phyloP scores from a whole-genome alignment of 2,329 filamentous ascomycete genomes.

The Cephalotrichum gorgonifer region DNA sequence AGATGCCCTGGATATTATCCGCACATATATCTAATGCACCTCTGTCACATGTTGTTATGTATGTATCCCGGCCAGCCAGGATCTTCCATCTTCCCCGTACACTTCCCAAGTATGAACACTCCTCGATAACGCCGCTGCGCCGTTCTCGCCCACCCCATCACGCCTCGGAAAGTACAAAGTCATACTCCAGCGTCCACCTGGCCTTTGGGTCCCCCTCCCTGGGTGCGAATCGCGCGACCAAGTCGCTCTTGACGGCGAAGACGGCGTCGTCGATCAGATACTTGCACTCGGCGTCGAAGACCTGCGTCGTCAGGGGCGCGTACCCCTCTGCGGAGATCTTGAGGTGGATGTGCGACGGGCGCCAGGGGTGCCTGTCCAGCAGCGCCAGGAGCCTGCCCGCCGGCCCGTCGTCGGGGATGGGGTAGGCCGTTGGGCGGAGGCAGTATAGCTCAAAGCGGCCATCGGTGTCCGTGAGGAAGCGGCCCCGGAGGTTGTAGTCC shows the following conservation, averaged over 20 bases:
- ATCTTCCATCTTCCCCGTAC: too few species aligned
- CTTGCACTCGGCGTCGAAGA: constrained; percentile 59
- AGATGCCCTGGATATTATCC: too few species aligned
- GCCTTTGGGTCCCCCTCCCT: constrained; percentile 32
- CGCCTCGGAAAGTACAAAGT: constrained; percentile 36
- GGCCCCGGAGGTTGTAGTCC: constrained; percentile 65
- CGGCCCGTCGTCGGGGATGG: constrained; percentile 39
- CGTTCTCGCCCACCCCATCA: too few species aligned
- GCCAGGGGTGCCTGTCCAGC: constrained; percentile 44
- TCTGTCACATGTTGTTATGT: too few species aligned
- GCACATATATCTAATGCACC: too few species aligned
- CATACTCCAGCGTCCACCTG: constrained; percentile 48
- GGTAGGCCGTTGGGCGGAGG: constrained; percentile 48
- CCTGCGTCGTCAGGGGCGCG: constrained; percentile 60
- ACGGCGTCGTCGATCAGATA: constrained; percentile 45
- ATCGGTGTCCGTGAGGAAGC: constrained; percentile 55
- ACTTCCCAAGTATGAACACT: too few species aligned
- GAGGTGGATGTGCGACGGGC: constrained; percentile 52
- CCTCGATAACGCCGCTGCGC: too few species aligned
- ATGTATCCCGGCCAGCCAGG: too few species aligned
- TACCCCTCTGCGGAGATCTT: constrained; percentile 46
- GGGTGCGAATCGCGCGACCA: constrained; percentile 30
- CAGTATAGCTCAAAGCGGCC: constrained; percentile 56
- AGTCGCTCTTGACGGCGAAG: constrained; percentile 43
- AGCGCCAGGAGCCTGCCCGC: constrained; percentile 38